Conservation (phyloP, 2,329 filamentous ascomycete genomes). For the Verticillium isaacii region DNA sequence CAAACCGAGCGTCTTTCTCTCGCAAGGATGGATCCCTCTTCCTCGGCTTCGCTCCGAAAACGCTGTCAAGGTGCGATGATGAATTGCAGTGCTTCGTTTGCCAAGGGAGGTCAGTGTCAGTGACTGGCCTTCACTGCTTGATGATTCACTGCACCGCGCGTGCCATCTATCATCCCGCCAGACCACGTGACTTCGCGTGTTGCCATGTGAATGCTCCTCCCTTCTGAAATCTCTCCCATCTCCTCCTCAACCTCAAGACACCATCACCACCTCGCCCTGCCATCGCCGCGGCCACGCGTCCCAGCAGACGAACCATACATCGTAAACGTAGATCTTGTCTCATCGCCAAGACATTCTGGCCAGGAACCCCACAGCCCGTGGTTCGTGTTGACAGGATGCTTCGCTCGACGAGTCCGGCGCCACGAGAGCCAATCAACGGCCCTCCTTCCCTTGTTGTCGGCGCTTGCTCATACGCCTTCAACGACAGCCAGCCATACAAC, state of each 20-base stretch:
- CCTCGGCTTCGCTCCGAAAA: neutral
- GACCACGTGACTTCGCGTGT: neutral
- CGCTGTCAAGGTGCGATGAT: neutral
- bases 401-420: constrained; percentile 2
- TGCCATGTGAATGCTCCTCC: neutral
- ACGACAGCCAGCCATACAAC: constrained; percentile 13
- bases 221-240: no score
- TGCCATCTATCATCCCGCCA: neutral
- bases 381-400: neutral
- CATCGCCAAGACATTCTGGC: neutral
- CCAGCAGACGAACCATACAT: neutral
- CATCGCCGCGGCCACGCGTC: neutral
- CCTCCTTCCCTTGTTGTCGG: constrained; percentile 5
- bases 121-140: neutral
- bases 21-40: neutral
- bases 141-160: neutral
- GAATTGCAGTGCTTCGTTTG: neutral
- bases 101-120: no score
- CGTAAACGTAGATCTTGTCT: neutral
- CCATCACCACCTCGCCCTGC: neutral
- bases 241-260: neutral
- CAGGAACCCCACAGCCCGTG: neutral
- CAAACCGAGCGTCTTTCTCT: neutral
- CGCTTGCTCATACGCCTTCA: constrained; percentile 13
- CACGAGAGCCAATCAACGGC: constrained; percentile 10